phyloP scores from a whole-genome alignment of 768 basidiomycete genomes.

The Cytidiella melzeri region DNA sequence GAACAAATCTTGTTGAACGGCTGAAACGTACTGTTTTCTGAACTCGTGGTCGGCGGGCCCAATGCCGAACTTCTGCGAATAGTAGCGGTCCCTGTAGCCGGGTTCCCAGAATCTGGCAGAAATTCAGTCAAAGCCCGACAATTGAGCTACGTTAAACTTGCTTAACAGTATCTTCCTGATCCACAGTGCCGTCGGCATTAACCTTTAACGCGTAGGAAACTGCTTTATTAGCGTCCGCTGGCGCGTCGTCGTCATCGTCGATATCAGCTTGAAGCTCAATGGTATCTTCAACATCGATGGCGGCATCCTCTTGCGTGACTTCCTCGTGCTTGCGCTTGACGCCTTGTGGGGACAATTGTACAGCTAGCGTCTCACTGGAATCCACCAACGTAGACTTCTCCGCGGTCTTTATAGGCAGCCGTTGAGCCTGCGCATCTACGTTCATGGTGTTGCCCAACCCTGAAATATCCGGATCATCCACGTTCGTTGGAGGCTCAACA shows the following conservation, averaged over 20 bases:
- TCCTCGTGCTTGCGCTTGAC: conserved; percentile 42
- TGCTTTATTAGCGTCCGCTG: conserved; percentile 31
- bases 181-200: conserved; percentile 87
- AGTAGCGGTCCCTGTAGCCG: conserved; percentile 94
- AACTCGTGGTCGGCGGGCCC: conserved; percentile 66
- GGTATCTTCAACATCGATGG: conserved; percentile 11
- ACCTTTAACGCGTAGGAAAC: conserved; percentile 61
- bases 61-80: conserved; percentile 85
- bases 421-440: not conserved
- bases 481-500: conserved; percentile 6
- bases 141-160: conserved; percentile 33
- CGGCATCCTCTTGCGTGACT: conserved; percentile 36
- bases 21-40: conserved; percentile 54
- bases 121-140: conserved; percentile 1
- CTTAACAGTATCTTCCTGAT: conserved; percentile 92
- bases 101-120: conserved; percentile 82
- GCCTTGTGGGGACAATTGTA: conserved; percentile 28
- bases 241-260: conserved; percentile 39
- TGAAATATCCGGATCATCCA: conserved; percentile 19
- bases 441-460: conserved; percentile 17
- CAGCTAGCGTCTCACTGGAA: conserved; percentile 24
- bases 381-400: conserved; percentile 14
- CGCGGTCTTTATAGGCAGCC: not conserved
- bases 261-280: conserved; percentile 27
- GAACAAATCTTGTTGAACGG: not conserved